Evolutionary conservation across 176 grass and related monocot genomes (phyloP), one percentile per base, ranked within the genome.

Genomic region (Cenchrus americanus): DNA sequence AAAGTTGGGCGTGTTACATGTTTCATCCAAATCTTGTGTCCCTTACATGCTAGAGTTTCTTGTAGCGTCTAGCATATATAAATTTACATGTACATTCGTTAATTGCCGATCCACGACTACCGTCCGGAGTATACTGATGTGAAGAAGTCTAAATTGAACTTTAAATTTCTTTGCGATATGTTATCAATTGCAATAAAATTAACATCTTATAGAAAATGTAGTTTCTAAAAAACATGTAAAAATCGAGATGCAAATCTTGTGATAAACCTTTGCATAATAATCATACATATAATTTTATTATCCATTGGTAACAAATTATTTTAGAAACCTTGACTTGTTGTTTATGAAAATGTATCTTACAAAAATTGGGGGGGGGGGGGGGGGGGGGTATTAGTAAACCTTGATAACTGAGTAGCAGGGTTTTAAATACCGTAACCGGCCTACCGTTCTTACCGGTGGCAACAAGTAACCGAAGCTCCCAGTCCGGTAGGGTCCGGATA

Each of bases 1-100:
- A 23, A 66, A 53, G 22, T n/a, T 46, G 51, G 51, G 55, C 5
- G 54, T 23, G 49, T 69, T 46, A 13, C 79, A 47, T 27, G 40
- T 82, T 61, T 32, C 80, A 82, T 27, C 44, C 3, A 59, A 34
- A 82, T 34, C 40, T 19, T 70, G 79, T 47, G 66, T 11, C 27
- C 15, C 43, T 4, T 24, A 46, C 23, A 22, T 58, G 55, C 14
- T 13, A 32, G 18, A 46, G 10, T 70, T 69, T 71, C 21, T 14
- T 48, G 1, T 49, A 71, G 11, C 1, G 10, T 5, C 2, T 23
- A 24, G 27, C 27, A 30, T 30, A 8, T 21, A 57, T 2, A 53
- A 14, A 15, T 12, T 48, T 12, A 37, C 34, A 37, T 37, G 34
- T 37, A 37, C 34, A 37, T 37, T 37, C 34, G 34, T 37, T 37